These are phyloP conservation scores for Verticillium alfalfae DNA, from an alignment of 2,329 filamentous ascomycete genomes.

Conservation along the genomic window DNA sequence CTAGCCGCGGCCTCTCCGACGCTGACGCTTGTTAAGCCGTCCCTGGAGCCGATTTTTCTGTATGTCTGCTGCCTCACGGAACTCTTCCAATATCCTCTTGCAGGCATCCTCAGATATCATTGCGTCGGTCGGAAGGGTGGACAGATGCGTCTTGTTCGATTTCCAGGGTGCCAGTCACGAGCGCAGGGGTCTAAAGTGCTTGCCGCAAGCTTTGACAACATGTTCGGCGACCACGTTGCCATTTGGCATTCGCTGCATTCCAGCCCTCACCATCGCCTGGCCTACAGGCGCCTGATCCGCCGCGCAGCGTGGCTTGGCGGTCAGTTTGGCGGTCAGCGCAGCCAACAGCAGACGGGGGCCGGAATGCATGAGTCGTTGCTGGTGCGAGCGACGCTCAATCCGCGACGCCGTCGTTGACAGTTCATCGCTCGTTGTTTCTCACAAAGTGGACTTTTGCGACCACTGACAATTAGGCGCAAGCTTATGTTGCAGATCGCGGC, in stretches of 20 bases:
- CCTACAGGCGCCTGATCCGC: not conserved
- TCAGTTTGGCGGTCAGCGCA: not conserved
- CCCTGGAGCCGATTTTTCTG: not conserved
- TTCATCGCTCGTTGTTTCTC: not conserved
- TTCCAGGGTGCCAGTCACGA: not conserved
- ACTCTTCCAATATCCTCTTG: no score
- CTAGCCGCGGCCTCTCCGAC: not conserved
- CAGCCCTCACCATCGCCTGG: not conserved
- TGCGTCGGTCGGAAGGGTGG: not conserved
- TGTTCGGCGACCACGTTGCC: not conserved
- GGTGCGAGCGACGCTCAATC: not conserved
- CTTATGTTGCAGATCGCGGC: not conserved
- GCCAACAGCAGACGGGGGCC: not conserved
- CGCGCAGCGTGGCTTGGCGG: not conserved
- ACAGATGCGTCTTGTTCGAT: not conserved
- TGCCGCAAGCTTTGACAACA: not conserved
- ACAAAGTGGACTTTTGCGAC: not conserved
- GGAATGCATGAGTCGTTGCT: not conserved
- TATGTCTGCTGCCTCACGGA: not conserved
- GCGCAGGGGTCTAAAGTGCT: slow-evolving; percentile 1
- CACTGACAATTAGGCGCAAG: not conserved
- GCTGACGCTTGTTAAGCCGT: not conserved
- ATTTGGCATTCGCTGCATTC: not conserved
- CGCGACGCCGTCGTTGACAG: not conserved
- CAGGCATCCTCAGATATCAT: no score